Evolutionary conservation across 2,329 filamentous ascomycete genomes (phyloP).

Genomic region (Diaporthe helianthi): DNA sequence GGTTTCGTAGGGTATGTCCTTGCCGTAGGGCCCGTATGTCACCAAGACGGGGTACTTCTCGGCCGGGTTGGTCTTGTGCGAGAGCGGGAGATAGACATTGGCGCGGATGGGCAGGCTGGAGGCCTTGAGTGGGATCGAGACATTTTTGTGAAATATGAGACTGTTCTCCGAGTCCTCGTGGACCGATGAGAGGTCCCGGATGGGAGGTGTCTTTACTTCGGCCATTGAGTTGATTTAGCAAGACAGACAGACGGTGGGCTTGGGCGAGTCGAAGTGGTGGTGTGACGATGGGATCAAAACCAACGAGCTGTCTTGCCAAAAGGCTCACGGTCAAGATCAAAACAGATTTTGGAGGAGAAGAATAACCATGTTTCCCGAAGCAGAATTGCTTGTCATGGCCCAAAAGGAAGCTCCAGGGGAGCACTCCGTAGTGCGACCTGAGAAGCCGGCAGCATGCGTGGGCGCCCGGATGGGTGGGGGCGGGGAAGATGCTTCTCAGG

Average conservation of each 20-base stretch:
- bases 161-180: constrained; percentile 34
- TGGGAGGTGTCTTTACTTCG: constrained; percentile 30
- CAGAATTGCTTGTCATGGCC: not conserved
- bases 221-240: constrained; percentile 22
- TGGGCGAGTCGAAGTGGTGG: not conserved
- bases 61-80: constrained; percentile 23
- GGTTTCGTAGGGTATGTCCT: constrained; percentile 70
- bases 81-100: constrained; percentile 42
- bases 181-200: constrained; percentile 36
- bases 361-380: not conserved
- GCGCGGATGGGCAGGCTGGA: constrained; percentile 40
- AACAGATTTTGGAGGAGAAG: not conserved
- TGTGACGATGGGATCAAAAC: not conserved
- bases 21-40: constrained; percentile 77
- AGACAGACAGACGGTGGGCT: not conserved
- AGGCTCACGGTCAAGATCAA: not conserved
- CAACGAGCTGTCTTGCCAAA: not conserved
- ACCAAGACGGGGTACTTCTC: constrained; percentile 64
- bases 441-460: not conserved
- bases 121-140: constrained; percentile 40
- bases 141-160: constrained; percentile 40
- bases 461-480: constrained; percentile 35
- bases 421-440: constrained; percentile 5
- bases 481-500: constrained; percentile 29
- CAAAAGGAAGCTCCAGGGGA: not conserved